Evolutionary conservation across 1,139 yeast genomes (phyloP), one percentile per base, ranked within the genome.

Genomic region (Maudiozyma humilis): DNA sequence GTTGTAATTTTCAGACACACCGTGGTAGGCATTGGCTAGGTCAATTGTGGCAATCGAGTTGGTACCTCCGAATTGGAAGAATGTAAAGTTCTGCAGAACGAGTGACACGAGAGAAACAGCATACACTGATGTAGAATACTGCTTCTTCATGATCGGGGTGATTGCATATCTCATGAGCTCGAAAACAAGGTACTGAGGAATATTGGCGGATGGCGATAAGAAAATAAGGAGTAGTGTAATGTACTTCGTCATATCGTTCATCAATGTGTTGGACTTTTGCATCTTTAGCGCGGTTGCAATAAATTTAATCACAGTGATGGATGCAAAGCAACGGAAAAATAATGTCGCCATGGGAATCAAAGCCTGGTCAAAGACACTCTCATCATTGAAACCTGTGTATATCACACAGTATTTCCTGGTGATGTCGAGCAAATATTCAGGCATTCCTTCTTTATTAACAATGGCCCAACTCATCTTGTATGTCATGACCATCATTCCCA

Each of bases 41-140:
- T 91, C 96, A 19, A 91, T 79, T 0, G 96, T 83, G 0, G 96
- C 93, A 53, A 91, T 72, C 41, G 95, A 88, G 58, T 91, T 91
- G 0, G 97, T 88, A 45, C 86, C 87, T 0, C 97, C 97, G 65
- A 83, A 73, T 12, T 87, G 85, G 66, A 86, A 91, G 59, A 89
- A 91, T 0, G 91, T 69, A 39, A 87, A 68, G 53, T 86, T 81
- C 59, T 88, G 94, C 40, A 86, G 55, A 6, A 75, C 45, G 8
- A 69, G 45, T 1, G 63, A 55, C 0, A 57, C 42, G 0, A 61
- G 33, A 3, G 60, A 37, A 4, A 48, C 39, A 14, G 52, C 20
- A n/a, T 43, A 44, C 14, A 46, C 40, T 32, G 50, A 38, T 2
- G 49, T 41, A 3, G 41, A 19, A 19, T 53, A 49, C 16, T 44